phyloP scores from a whole-genome alignment of 164 flowering plant species.

The Liquidambar formosana region DNA sequence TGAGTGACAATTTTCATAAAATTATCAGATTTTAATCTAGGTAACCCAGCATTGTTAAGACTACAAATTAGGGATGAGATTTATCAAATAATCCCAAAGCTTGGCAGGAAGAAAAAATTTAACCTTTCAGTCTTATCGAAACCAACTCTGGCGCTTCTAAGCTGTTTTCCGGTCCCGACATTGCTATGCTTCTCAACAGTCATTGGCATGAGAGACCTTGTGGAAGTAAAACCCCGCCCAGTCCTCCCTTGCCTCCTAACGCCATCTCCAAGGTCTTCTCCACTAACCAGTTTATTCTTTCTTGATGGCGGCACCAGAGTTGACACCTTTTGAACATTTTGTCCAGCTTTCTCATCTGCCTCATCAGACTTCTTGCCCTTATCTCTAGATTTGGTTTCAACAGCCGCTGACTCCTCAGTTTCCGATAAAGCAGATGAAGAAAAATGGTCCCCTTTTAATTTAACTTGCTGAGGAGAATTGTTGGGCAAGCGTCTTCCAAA shows the following conservation, averaged over 20 bases:
- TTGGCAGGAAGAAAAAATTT: slow-evolving; percentile 8
- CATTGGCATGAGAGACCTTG: slow-evolving; percentile 57
- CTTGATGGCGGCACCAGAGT: slow-evolving; percentile 50
- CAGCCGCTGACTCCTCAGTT: slow-evolving; percentile 84
- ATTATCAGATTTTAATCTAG: slow-evolving; percentile 13
- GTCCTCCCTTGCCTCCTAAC: slow-evolving; percentile 78
- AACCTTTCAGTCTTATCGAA: slow-evolving; percentile 77
- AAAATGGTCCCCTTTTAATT: slow-evolving; percentile 52
- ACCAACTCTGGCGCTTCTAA: slow-evolving; percentile 66
- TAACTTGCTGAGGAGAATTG: slow-evolving; percentile 61
- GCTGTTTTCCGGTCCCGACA: slow-evolving; percentile 73
- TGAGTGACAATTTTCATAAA: slow-evolving; percentile 31
- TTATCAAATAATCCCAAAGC: not conserved
- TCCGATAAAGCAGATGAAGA: slow-evolving; percentile 73
- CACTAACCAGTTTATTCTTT: slow-evolving; percentile 61
- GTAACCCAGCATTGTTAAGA: not conserved
- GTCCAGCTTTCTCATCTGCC: slow-evolving; percentile 61
- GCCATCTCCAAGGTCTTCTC: slow-evolving; percentile 72
- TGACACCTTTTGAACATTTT: slow-evolving; percentile 53
- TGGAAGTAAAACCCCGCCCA: slow-evolving; percentile 54
- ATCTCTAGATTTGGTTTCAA: slow-evolving; percentile 60
- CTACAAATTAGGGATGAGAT: slow-evolving; percentile 1
- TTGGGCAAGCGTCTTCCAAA: slow-evolving; percentile 39
- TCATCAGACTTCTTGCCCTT: slow-evolving; percentile 59
- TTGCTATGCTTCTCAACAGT: slow-evolving; percentile 53